Base-by-base conservation (phyloP, 345 rosid species). In the Acer campestre region DNA sequence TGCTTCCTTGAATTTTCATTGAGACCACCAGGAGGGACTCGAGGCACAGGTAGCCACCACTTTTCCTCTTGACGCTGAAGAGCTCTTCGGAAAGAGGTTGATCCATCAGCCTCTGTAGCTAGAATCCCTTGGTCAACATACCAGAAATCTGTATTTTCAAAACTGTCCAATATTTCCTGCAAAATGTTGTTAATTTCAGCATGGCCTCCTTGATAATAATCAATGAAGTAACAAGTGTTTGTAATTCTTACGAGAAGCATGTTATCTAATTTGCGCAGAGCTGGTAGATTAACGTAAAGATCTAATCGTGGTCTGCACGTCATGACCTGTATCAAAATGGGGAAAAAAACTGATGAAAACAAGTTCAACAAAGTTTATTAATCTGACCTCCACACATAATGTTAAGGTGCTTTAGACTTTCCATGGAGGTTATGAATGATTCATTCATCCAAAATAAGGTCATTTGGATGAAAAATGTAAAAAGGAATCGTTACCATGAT, bases 1-100 rank as follows among this genome's bases (percentile, higher is more conserved):
- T 91, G 86, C 85, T 93, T 97, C 81, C 97, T 88, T 40, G 92
- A 87, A 75, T 83, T 66, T 61, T 97, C 98, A 59, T 74, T 79
- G 55, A 97, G 97, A 71, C 99, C 99, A 75, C 88, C 88, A 4
- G 89, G 85, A 72, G 95, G 93, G 61, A 97, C 93, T 17, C 93
- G 89, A 75, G 99, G 99, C 78, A 94, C 93, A 0, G 99, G 98
- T 18, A 97, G 90, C 99, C 99, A 97, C 99, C 99, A 97, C 83
- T 97, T 97, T 72, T 94, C 98, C 81, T 94, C 99, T 77, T 92
- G 99, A 55, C 99, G 98, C 81, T 88, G 97, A 79, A 96, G 86
- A 68, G 88, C 81, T 79, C 85, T 88, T 6, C 88, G 86, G 64
- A 90, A 94, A 65, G 99, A 91, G 7, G 92, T 17, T 23, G 98